A percentile compares a stretch with the other conserved stretches of the same genome.
Evolutionary conservation across 192 early-diverging fungal genomes (phyloP).

Genomic region (Podila verticillata): DNA sequence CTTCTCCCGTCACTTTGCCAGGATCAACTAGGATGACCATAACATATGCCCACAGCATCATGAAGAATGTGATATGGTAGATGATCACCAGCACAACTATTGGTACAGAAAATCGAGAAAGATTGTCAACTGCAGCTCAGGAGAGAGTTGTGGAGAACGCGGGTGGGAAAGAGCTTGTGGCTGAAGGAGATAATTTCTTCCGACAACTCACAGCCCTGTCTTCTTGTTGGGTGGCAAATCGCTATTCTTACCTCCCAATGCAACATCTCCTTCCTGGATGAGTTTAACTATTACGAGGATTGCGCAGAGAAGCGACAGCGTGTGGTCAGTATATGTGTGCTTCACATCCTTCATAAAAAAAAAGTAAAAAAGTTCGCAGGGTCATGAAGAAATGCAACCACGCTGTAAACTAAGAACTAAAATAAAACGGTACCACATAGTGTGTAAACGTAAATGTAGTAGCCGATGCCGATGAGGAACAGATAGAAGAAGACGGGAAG

Average conservation of each 20-base stretch:
- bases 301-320: neutral
- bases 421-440: conserved; percentile 25
- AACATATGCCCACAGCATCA: conserved; percentile 43
- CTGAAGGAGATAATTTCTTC: neutral
- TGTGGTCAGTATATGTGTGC: neutral
- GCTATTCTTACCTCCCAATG: neutral
- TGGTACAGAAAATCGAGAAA: neutral
- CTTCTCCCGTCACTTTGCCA: conserved; percentile 31
- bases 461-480: conserved; percentile 31
- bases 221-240: neutral
- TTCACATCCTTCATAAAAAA: too few relatives aligned
- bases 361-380: too few relatives aligned
- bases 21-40: conserved; percentile 48
- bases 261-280: conserved; percentile 1
- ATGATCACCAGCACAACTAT: conserved; percentile 29
- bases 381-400: too few relatives aligned
- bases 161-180: too few relatives aligned
- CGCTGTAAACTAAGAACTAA: neutral
- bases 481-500: conserved; percentile 37
- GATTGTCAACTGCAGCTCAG: neutral
- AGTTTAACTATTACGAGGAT: neutral
- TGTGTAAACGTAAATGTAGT: conserved; percentile 34
- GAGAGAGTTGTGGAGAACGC: neutral
- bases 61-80: conserved; percentile 26
- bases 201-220: neutral